Evolutionary conservation across 106 monocot genomes (phyloP), one percentile per base, ranked within the genome.

Genomic region (Dendrobium nobile): DNA sequence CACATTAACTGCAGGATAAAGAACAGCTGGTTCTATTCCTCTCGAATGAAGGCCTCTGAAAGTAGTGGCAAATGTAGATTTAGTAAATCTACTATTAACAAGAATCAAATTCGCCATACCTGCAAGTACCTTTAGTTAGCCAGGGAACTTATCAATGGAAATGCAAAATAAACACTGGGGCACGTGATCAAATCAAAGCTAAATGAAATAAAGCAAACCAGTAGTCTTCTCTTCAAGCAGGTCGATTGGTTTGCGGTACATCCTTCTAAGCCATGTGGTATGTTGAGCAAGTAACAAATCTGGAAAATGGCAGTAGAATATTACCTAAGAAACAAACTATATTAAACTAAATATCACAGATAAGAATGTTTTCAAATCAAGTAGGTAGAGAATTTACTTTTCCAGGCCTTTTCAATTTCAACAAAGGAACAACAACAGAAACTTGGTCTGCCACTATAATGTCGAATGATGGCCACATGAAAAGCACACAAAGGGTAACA

Each of bases 221-320:
- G 98, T 98, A 72, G 98, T 98, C 55, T 61, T 47, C 77, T 98
- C 98, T 89, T 98, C 98, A 77, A 98, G 84, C 84, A 91, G 83
- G 82, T 98, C 98, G 77, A 98, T 95, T 67, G 98, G 94, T 70
- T 89, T 89, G 54, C 92, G 92, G 54, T 98, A 98, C 73, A 92
- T 73, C 72, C 84, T 92, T 51, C 95, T 84, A 59, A 91, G 86
- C 16, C 78, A n/a, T 61, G 92, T 95, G 47, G 94, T 90, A 86
- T 90, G 95, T 85, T 87, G 86, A 22, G 98, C 98, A 74, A 98
- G 89, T 48, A 98, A 87, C 78, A 98, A 68, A 87, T 95, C 98
- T 42, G 98, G 98, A 86, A 95, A 98, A 90, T 98, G 98, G 61
- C 98, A 98, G 83, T 98, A 98, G 78, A 95, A 98, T 75, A 98